Evolutionary conservation across 23 red algal genomes (phyloP), one percentile per base, ranked within the genome.

Genomic region (Gracilaria caudata): DNA sequence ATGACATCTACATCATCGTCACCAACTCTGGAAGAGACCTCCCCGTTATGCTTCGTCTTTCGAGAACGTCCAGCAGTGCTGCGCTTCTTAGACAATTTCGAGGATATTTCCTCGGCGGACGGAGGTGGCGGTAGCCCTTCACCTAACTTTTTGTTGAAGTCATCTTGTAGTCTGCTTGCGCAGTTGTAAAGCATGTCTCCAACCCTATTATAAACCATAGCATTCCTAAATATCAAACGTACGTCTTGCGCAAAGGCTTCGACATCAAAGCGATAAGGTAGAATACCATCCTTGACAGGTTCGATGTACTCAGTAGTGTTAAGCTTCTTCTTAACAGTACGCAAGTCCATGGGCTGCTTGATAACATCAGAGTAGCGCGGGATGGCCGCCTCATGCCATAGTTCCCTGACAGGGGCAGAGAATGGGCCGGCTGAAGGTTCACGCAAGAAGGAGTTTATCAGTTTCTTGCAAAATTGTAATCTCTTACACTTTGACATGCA

Each of bases 321-420:
- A 44, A 98, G 51, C 60, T 78, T 92, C 32, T 88, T 86, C 45
- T 88, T 82, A 17, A 98, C 83, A 36, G 96, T 98, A 1, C 87
- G 87, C 51, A 98, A 46, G 76, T 98, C 96, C 96, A 98, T 98
- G 1, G 96, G 96, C 49, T 92, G 92, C 73, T 83, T 80, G 19
- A 98, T 73, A 23, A 94, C 66, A 19, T 94, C 89, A 54, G 84
- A 94, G 49, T 98, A 98, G 30, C 77, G 64, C 0, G 96, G 96
- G 29, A 98, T 94, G 39, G 88, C 65, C 32, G 94, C 92, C 11
- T 88, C 61, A 16, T 80, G 86, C 88, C 92, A 98, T 40, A 98
- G 77, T 44, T 98, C 92, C 39, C 81, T 78, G n/a, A 98, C 92
- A 13, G 96, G 96, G 9, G 90, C 80, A 78, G 90, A 77, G 34